Percentiles rank a stretch among this genome's conserved stretches.
These are phyloP conservation scores for Dendryphion nanum DNA, from an alignment of 2,329 filamentous ascomycete species.

Conservation along the genomic window DNA sequence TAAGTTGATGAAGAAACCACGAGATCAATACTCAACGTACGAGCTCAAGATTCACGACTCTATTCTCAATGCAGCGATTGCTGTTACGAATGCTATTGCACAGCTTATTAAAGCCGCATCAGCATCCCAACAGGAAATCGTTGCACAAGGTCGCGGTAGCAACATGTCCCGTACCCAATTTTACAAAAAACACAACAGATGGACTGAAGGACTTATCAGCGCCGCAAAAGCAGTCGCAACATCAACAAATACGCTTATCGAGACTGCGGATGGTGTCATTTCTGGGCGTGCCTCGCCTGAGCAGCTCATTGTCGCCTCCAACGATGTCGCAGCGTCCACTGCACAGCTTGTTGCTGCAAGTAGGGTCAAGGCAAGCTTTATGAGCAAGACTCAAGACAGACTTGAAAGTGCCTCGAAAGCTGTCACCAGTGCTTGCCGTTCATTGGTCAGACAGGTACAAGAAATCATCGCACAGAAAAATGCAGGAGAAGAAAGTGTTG, in stretches of 20 bases:
- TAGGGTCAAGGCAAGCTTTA: conserved; percentile 95
- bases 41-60: conserved; percentile 94
- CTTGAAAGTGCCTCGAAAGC: conserved; percentile 90
- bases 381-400: conserved; percentile 93
- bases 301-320: conserved; percentile 95
- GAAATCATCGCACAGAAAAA: conserved; percentile 86
- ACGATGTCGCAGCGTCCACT: conserved; percentile 93
- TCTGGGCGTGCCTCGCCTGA: conserved; percentile 89
- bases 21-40: conserved; percentile 92
- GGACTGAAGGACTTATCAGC: conserved; percentile 96
- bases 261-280: conserved; percentile 95
- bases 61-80: conserved; percentile 88
- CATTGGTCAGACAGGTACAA: conserved; percentile 90
- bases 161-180: conserved; percentile 87
- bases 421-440: conserved; percentile 83
- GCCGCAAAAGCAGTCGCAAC: conserved; percentile 93
- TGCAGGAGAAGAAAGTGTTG: conserved; percentile 76
- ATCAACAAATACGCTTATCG: conserved; percentile 93
- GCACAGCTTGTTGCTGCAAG: conserved; percentile 95
- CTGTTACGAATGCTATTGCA: conserved; percentile 90
- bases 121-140: conserved; percentile 91
- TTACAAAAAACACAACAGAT: conserved; percentile 99
- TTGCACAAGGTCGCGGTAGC: conserved; percentile 84
- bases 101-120: conserved; percentile 94
- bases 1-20: conserved; percentile 94